Evolutionary conservation across 1,139 yeast species (phyloP), one percentile per base, ranked within the genome.

Genomic region (Yamadazyma spencermartinsiae): DNA sequence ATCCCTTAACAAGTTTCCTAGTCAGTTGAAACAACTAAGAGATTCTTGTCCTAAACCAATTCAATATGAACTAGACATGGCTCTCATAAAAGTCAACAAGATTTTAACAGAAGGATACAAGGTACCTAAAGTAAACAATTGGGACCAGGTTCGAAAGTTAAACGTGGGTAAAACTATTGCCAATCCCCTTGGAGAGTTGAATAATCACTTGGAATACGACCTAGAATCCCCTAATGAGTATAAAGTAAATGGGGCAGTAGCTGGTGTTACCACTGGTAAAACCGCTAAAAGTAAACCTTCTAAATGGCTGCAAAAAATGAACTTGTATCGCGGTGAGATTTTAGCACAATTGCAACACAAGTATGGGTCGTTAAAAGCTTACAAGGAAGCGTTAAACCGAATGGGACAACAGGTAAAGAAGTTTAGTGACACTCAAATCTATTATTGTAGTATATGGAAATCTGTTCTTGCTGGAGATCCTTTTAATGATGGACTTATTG

Each of bases 391-490:
- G n/a, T 6, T 23, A 11, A 23, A 23, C n/a, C 26, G n/a, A 12
- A 44, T 40, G 21, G 34, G 31, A 17, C 29, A 34, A 9, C 29
- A 29, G 5, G 20, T 43, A 2, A 20, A 27, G 11, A 36, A 33
- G 20, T 56, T 55, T 34, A 35, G 40, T 36, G 35, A 38, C 14
- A 26, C 21, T 8, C 63, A 58, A 39, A 31, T 39, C 12, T 25
- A 31, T 16, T 55, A 48, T 36, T 46, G 55, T 11, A 34, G 33
- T 6, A 9, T 36, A n/a, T 58, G 63, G 63, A 34, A 45, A 11
- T 19, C 33, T 2, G 37, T 54, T 2, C 38, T 56, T 34, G 45
- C 40, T n/a, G 47, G 44, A 7, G 43, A 40, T 14, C 35, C 39
- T 10, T 49, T 43, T 23, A 46, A 54, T 34, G 47, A 43, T 11